Evolutionary conservation across 495 filamentous ascomycete genomes (phyloP).

Genomic region (Penicillium soppii): DNA sequence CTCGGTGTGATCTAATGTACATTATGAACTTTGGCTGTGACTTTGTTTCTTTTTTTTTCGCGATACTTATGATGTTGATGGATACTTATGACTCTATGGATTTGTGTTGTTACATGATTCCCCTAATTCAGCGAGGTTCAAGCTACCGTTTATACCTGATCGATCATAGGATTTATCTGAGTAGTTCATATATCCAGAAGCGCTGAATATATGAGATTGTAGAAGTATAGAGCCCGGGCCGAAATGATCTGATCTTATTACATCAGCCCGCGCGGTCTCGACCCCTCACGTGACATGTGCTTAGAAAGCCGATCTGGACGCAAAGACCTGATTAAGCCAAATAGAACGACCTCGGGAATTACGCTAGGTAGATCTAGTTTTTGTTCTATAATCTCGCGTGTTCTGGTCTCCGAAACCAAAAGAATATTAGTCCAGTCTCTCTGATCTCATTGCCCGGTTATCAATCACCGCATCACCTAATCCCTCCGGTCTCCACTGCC

Average conservation of each 20-base stretch:
- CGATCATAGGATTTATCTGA: too few relatives aligned
- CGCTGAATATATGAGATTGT: too few relatives aligned
- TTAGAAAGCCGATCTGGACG: slow-evolving; percentile 33
- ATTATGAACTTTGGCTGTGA: slow-evolving; percentile 9
- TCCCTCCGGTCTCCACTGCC: slow-evolving; percentile 13
- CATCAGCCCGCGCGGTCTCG: slow-evolving; percentile 18
- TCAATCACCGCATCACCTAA: slow-evolving; percentile 15
- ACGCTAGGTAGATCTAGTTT: background rate
- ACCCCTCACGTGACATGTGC: slow-evolving; percentile 22
- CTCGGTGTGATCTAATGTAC: slow-evolving; percentile 34
- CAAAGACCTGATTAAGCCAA: slow-evolving; percentile 25
- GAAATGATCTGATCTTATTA: slow-evolving; percentile 13
- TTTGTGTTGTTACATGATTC: background rate
- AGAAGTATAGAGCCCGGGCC: too few relatives aligned
- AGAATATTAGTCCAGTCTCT: slow-evolving; percentile 10
- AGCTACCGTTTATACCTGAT: too few relatives aligned
- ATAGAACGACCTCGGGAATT: background rate
- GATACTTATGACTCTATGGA: slow-evolving; percentile 1
- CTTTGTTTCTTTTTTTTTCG: slow-evolving; percentile 1
- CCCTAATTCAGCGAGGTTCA: background rate
- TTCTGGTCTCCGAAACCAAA: slow-evolving; percentile 9
- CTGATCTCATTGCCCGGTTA: slow-evolving; percentile 17
- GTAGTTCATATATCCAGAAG: too few relatives aligned
- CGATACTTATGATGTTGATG: slow-evolving; percentile 7
- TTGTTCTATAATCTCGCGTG: background rate